phyloP scores from a whole-genome alignment of 2,329 filamentous ascomycete species.

The Xylariaceae sp. region DNA sequence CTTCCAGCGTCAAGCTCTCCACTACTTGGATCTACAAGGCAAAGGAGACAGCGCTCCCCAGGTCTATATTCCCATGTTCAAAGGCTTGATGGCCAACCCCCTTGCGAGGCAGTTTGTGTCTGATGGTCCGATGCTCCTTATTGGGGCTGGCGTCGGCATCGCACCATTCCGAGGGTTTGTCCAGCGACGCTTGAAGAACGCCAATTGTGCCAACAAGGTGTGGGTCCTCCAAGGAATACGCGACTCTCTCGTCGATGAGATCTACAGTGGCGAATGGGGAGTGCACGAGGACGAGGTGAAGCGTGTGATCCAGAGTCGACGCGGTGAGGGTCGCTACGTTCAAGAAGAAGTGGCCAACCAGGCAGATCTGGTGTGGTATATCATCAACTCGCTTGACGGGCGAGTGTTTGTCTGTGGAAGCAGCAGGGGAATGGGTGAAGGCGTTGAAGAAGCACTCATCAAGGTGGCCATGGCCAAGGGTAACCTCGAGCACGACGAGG shows the following conservation, averaged over 20 bases:
- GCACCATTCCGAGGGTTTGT: constrained; percentile 98
- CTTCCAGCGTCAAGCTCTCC: constrained; percentile 79
- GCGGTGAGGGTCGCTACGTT: constrained; percentile 82
- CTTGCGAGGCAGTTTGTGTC: constrained; percentile 87
- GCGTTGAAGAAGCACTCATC: constrained; percentile 82
- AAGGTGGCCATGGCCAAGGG: constrained; percentile 93
- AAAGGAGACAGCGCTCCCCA: constrained; percentile 56
- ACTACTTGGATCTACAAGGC: constrained; percentile 66
- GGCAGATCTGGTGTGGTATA: constrained; percentile 96
- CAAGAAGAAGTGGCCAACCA: constrained; percentile 92
- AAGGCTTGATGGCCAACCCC: constrained; percentile 95
- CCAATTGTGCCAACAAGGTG: constrained; percentile 37
- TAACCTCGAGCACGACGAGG: constrained; percentile 77
- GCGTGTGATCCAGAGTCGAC: constrained; percentile 73
- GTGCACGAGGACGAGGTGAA: constrained; percentile 86
- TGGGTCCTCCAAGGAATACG: constrained; percentile 37
- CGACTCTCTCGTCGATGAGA: constrained; percentile 89
- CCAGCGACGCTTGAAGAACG: constrained; percentile 58
- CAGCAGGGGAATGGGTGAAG: constrained; percentile 95
- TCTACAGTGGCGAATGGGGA: constrained; percentile 95
- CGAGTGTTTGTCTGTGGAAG: constrained; percentile 95
- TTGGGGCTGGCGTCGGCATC: constrained; percentile 94
- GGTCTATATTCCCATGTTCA: constrained; percentile 91
- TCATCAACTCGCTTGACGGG: constrained; percentile 93
- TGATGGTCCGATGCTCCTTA: constrained; percentile 95